Conservation (phyloP, 2,329 filamentous ascomycete species). For the Ophiostoma triangulosporum region DNA sequence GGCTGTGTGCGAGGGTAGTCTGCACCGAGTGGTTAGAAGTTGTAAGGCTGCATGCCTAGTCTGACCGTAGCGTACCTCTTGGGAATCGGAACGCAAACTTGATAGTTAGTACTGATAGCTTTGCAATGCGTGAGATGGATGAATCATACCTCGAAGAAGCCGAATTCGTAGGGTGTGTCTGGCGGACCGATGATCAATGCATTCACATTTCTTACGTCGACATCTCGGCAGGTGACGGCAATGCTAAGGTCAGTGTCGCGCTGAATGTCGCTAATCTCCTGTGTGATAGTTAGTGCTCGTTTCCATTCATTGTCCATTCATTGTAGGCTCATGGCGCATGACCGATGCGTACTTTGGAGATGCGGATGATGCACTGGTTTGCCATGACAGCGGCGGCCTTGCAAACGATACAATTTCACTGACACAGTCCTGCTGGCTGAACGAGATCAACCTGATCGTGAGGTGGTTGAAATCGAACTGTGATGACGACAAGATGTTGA, state of each 20-base stretch:
- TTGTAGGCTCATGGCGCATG: background rate
- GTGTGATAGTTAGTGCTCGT: no score
- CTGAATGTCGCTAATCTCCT: constrained; percentile 82
- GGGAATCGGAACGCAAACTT: constrained; percentile 68
- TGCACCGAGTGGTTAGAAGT: constrained; percentile 20
- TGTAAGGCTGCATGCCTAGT: background rate
- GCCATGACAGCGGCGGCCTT: background rate
- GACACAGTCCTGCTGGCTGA: background rate
- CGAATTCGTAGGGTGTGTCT: constrained; percentile 91
- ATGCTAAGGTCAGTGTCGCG: constrained; percentile 74
- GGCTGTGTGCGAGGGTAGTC: constrained; percentile 69
- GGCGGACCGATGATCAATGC: constrained; percentile 86
- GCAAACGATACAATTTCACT: background rate
- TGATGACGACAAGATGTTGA: background rate
- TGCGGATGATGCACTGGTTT: constrained; percentile 2
- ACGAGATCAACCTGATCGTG: background rate
- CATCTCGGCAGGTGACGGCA: constrained; percentile 74
- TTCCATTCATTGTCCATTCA: no score
- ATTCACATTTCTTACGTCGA: constrained; percentile 76
- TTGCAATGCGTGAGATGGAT: constrained; percentile 10
- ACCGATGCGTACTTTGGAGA: constrained; percentile 3
- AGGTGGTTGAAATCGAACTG: background rate
- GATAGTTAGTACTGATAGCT: background rate
- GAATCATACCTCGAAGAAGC: constrained; percentile 91
- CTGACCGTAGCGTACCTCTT: constrained; percentile 38